phyloP scores from a whole-genome alignment of 1,284 basidiomycete species.

The Meira miltonrushii region DNA sequence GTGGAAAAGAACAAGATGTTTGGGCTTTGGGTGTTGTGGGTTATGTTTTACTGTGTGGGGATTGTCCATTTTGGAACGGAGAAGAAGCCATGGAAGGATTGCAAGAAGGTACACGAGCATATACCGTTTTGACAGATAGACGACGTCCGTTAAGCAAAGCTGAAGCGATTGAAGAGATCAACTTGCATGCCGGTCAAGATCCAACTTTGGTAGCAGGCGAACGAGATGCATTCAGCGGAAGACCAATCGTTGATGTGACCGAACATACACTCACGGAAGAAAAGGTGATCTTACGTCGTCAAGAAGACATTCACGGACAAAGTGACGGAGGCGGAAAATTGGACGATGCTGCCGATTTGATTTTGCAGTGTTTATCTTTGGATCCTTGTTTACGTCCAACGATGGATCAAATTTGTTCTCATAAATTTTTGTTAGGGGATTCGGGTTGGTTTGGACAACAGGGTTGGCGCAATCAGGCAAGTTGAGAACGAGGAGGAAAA shows the following conservation, averaged over 20 bases:
- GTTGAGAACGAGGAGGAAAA: not conserved
- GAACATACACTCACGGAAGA: constrained; percentile 1
- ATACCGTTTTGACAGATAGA: constrained; percentile 32
- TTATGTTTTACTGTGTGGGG: constrained; percentile 89
- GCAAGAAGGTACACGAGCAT: constrained; percentile 38
- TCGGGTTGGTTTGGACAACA: constrained; percentile 53
- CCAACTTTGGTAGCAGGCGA: not conserved
- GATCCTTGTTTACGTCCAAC: constrained; percentile 61
- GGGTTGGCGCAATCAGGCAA: constrained; percentile 39
- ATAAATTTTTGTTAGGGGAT: constrained; percentile 68
- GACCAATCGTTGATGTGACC: not conserved
- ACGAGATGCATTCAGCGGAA: not conserved
- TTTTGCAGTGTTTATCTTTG: constrained; percentile 71
- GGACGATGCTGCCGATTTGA: constrained; percentile 72
- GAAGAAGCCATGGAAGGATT: constrained; percentile 44
- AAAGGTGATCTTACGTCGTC: constrained; percentile 10
- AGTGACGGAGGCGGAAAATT: constrained; percentile 72
- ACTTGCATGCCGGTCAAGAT: constrained; percentile 13
- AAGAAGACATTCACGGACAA: constrained; percentile 5
- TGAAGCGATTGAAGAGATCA: constrained; percentile 7
- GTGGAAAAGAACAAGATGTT: constrained; percentile 93
- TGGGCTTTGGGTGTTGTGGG: constrained; percentile 98
- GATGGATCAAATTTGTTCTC: constrained; percentile 71
- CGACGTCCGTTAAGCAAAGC: constrained; percentile 10
- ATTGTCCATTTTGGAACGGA: constrained; percentile 71